Percentiles rank a stretch among this genome's conserved stretches.
phyloP scores from a whole-genome alignment of 345 rosid genomes.

The Litchi chinensis region DNA sequence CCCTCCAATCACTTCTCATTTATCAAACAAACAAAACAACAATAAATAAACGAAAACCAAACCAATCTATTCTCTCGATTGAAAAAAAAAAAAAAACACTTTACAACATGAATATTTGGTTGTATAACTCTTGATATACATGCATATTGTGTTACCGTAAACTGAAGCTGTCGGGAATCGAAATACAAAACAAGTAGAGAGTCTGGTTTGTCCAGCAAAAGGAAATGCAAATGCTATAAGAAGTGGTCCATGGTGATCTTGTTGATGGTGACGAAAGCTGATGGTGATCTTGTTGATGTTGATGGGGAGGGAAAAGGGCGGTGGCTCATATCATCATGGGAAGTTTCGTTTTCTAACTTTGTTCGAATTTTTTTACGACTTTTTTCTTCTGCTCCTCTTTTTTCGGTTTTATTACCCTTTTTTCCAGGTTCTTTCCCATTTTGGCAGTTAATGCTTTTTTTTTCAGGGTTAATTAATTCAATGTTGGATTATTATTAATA shows the following conservation, averaged over 20 bases:
- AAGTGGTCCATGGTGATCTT: not conserved
- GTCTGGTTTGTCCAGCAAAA: not conserved
- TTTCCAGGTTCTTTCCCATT: not conserved
- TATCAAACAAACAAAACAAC: slow-evolving; percentile 11
- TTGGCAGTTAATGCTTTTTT: not conserved
- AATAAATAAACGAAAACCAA: not conserved
- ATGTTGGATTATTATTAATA: too few relatives aligned
- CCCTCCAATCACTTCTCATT: slow-evolving; percentile 28
- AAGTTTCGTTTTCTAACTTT: not conserved
- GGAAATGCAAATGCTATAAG: not conserved
- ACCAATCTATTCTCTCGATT: not conserved
- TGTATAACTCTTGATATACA: too few relatives aligned
- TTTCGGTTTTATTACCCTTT: not conserved
- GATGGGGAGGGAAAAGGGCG: not conserved
- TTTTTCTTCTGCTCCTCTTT: not conserved
- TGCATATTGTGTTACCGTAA: not conserved
- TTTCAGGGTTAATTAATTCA: not conserved
- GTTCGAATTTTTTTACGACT: not conserved
- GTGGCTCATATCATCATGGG: not conserved
- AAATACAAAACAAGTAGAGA: not conserved
- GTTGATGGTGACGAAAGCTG: not conserved
- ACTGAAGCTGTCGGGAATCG: not conserved
- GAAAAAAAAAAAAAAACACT: not conserved
- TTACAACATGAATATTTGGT: not conserved
- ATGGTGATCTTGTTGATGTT: not conserved